These are phyloP conservation scores for Copromyces sp. DNA, from an alignment of 495 filamentous ascomycete genomes.

Conservation along the genomic window DNA sequence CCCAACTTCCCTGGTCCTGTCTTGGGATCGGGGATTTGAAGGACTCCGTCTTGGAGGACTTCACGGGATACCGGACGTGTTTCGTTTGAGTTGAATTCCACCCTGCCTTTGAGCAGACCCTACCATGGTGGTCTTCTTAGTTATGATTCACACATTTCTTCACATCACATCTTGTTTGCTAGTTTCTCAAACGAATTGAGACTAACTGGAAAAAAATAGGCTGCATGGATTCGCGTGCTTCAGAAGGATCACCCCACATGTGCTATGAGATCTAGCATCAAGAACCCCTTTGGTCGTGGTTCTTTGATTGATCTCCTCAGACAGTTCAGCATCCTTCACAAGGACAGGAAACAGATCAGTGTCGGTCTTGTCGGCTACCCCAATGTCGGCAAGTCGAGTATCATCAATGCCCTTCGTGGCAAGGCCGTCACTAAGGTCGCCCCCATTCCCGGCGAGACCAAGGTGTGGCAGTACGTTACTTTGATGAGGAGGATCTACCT, in stretches of 20 bases:
- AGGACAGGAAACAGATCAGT: conserved; percentile 83
- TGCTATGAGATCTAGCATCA: conserved; percentile 86
- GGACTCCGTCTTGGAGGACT: conserved; percentile 79
- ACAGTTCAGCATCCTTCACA: conserved; percentile 90
- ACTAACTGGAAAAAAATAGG: conserved; percentile 14
- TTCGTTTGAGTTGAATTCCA: conserved; percentile 81
- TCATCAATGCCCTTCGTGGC: conserved; percentile 84
- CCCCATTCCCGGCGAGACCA: conserved; percentile 93
- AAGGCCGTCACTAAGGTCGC: conserved; percentile 92
- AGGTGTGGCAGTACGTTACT: conserved; percentile 80
- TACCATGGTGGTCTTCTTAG: conserved; percentile 81
- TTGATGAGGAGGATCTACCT: conserved; percentile 95
- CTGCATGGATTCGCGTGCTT: conserved; percentile 23
- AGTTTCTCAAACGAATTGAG: not conserved
- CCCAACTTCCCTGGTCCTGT: conserved; percentile 50
- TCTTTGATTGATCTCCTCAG: conserved; percentile 60
- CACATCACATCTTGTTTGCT: conserved; percentile 5
- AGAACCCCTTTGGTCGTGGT: conserved; percentile 69
- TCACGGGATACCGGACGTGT: conserved; percentile 53
- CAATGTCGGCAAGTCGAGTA: conserved; percentile 73
- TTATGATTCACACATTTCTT: conserved; percentile 88
- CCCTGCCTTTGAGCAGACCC: conserved; percentile 12
- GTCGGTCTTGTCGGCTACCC: conserved; percentile 77
- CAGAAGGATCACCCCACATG: conserved; percentile 75
- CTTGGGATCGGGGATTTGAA: conserved; percentile 51